These are phyloP conservation scores for Porosira glacialis DNA, from an alignment of 352 stramenopile species.

Conservation along the genomic window DNA sequence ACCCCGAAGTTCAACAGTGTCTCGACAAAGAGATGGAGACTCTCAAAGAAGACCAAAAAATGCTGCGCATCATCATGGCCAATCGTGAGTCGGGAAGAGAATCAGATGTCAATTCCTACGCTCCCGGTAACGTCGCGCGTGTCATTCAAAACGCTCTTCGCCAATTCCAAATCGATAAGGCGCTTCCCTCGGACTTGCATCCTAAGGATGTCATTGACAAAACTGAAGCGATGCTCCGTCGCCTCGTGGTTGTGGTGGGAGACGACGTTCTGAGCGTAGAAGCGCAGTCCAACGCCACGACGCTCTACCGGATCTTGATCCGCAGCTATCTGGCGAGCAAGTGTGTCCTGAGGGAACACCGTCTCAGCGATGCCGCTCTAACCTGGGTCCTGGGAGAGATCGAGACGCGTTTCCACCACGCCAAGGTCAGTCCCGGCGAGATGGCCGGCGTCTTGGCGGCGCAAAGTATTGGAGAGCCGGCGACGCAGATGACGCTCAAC, in stretches of 20 bases:
- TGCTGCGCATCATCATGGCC: constrained; percentile 90
- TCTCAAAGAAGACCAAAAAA: constrained; percentile 91
- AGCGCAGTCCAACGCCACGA: constrained; percentile 96
- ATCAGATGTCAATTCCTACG: constrained; percentile 84
- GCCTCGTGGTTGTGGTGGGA: constrained; percentile 93
- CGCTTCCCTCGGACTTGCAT: constrained; percentile 89
- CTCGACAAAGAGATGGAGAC: constrained; percentile 91
- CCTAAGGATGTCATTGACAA: constrained; percentile 83
- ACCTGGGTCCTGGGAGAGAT: constrained; percentile 93
- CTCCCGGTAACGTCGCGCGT: constrained; percentile 80
- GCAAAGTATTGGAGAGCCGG: constrained; percentile 99
- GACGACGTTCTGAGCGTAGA: constrained; percentile 92
- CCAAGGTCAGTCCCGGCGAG: constrained; percentile 93
- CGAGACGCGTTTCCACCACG: constrained; percentile 93
- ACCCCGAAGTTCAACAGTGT: constrained; percentile 89
- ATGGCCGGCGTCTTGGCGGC: constrained; percentile 97
- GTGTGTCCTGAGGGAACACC: constrained; percentile 91
- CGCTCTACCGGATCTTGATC: constrained; percentile 97
- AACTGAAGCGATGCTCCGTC: constrained; percentile 89
- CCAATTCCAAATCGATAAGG: constrained; percentile 89
- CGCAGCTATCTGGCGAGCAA: constrained; percentile 94
- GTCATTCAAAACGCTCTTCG: constrained; percentile 96
- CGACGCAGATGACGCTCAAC: constrained; percentile 99
- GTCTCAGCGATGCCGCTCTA: constrained; percentile 93
- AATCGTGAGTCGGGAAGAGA: constrained; percentile 92